phyloP scores from a whole-genome alignment of 345 rosid species.

The Tarenaya hassleriana region DNA sequence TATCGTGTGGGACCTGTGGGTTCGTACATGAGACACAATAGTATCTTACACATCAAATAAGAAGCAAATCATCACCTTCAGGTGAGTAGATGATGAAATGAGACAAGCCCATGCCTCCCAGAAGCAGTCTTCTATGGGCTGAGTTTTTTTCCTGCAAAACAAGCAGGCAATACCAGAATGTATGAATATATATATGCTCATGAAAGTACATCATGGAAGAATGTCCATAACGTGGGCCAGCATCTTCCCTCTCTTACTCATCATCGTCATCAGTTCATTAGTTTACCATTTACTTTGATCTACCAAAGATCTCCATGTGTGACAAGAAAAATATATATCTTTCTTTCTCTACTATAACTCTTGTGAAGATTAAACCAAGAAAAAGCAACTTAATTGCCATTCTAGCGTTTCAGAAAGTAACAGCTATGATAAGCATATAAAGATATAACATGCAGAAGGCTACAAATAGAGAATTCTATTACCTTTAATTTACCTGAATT shows the following conservation, averaged over 20 bases:
- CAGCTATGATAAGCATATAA: constrained; percentile 2
- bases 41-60: background rate
- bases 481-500: constrained; percentile 53
- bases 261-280: background rate
- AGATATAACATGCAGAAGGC: background rate
- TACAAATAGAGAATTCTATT: constrained; percentile 10
- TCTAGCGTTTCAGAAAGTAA: constrained; percentile 1
- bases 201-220: constrained; percentile 2
- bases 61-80: constrained; percentile 40
- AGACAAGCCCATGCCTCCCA: constrained; percentile 99
- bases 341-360: constrained; percentile 1
- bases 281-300: background rate
- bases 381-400: constrained; percentile 1
- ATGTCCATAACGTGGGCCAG: background rate
- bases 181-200: constrained; percentile 9
- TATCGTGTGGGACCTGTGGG: background rate
- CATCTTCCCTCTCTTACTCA: background rate
- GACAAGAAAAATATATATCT: background rate
- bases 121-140: constrained; percentile 78
- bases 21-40: background rate
- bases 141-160: constrained; percentile 47
- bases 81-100: constrained; percentile 84
- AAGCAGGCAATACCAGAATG: constrained; percentile 11
- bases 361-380: constrained; percentile 7
- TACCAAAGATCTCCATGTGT: constrained; percentile 4